These are phyloP conservation scores for Tetrahymena thermophila DNA, from an alignment of 73 alveolate genomes.

Conservation along the genomic window DNA sequence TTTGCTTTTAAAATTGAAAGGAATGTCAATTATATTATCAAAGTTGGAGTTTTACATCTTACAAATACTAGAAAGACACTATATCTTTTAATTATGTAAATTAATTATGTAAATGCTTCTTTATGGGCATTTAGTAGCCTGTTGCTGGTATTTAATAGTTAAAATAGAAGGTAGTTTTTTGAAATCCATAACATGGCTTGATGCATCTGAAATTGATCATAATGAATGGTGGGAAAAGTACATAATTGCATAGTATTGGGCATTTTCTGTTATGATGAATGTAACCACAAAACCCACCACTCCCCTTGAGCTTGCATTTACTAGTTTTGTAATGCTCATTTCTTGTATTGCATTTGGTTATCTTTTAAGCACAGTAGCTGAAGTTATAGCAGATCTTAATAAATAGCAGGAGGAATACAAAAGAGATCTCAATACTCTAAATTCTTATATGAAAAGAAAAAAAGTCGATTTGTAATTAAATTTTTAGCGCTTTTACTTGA, in stretches of 20 bases:
- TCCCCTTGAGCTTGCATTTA: background rate
- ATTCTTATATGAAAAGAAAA: background rate
- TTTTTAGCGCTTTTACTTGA: background rate
- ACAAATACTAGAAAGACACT: background rate
- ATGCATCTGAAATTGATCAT: background rate
- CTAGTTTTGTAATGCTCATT: background rate
- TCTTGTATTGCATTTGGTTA: background rate
- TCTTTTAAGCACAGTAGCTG: background rate
- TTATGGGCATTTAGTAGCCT: background rate
- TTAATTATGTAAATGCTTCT: background rate
- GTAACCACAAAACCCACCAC: background rate
- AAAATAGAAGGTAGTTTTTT: background rate
- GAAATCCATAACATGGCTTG: background rate
- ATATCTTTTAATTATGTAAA: background rate
- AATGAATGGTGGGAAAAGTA: background rate
- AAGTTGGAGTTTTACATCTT: background rate
- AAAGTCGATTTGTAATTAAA: background rate
- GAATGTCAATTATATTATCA: background rate
- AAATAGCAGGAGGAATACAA: background rate
- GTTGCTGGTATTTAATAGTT: background rate
- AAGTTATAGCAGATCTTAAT: background rate
- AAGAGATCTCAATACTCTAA: background rate
- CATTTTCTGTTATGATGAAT: background rate
- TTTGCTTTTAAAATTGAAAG: background rate
- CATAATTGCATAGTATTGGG: background rate